Conservation (phyloP, 2,329 filamentous ascomycete species). For the Sporothrix pallida region DNA sequence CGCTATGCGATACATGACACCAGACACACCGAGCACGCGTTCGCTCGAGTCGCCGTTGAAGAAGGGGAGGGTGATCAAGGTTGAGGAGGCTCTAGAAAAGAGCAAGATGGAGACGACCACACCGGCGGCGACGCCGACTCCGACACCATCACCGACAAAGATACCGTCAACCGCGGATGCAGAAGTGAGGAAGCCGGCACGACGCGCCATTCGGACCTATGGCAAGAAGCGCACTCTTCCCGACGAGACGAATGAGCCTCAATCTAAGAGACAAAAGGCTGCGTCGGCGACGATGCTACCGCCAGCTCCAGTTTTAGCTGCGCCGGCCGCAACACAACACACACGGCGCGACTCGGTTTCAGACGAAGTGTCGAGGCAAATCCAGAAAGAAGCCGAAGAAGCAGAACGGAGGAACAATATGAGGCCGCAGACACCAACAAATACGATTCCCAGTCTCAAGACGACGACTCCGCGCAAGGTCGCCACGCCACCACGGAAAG, state of each 20-base stretch:
- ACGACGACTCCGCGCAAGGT: not conserved
- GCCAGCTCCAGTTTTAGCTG: not conserved
- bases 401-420: slow-evolving; percentile 6
- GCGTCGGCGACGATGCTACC: not conserved
- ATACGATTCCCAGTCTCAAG: not conserved
- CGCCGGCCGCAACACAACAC: not conserved
- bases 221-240: slow-evolving; percentile 35
- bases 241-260: not conserved
- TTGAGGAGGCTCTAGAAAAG: not conserved
- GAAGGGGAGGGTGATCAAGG: slow-evolving; percentile 32
- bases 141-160: slow-evolving; percentile 12
- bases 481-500: not conserved
- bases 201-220: slow-evolving; percentile 36
- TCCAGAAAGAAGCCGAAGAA: slow-evolving; percentile 29
- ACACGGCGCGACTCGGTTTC: not conserved
- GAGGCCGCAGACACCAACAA: not conserved
- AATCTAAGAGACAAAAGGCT: slow-evolving; percentile 20
- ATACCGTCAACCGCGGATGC: not conserved
- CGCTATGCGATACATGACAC: slow-evolving; percentile 34
- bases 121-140: slow-evolving; percentile 22
- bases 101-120: slow-evolving; percentile 16
- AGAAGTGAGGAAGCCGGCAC: not conserved
- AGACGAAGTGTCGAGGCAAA: slow-evolving; percentile 30
- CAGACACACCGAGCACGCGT: slow-evolving; percentile 35
- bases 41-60: slow-evolving; percentile 29